A percentile compares a stretch with the other conserved stretches of the same genome.
Evolutionary conservation across 345 rosid species (phyloP).

Genomic region (Arabis alpina): DNA sequence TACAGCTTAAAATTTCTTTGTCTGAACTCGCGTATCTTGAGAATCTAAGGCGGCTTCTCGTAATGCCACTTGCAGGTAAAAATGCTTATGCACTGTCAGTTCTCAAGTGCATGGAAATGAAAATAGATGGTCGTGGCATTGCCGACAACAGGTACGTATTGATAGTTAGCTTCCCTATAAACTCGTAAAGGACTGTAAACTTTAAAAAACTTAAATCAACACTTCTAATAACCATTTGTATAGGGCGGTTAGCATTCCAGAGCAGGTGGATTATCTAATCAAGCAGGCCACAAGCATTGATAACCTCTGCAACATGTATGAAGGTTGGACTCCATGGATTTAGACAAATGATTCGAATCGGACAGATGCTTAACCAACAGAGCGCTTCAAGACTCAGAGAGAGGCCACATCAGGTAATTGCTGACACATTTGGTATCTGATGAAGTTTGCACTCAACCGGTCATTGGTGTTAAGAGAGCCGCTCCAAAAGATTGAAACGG

Average conservation of each 20-base stretch:
- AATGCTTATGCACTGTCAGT: constrained; percentile 87
- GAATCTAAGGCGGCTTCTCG: constrained; percentile 20
- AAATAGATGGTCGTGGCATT: constrained; percentile 79
- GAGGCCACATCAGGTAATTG: constrained; percentile 19
- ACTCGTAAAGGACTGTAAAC: constrained; percentile 11
- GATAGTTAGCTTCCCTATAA: not conserved
- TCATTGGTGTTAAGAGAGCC: constrained; percentile 20
- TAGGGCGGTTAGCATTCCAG: constrained; percentile 71
- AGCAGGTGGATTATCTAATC: constrained; percentile 87
- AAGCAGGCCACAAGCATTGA: constrained; percentile 84
- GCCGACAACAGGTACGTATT: constrained; percentile 59
- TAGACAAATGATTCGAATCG: constrained; percentile 34
- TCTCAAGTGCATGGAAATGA: constrained; percentile 76
- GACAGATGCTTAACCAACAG: constrained; percentile 25
- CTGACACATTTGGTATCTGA: constrained; percentile 19
- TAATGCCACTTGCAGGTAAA: constrained; percentile 56
- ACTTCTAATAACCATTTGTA: constrained; percentile 25
- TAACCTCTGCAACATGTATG: constrained; percentile 97
- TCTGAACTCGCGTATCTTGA: not conserved
- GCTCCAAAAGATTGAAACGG: constrained; percentile 13
- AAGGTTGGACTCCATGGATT: constrained; percentile 99
- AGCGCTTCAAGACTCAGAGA: not conserved
- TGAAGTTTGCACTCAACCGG: constrained; percentile 23
- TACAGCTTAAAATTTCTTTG: not conserved
- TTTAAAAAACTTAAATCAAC: not conserved